Conservation (phyloP, 768 basidiomycete species). For the Naganishia kalamii region DNA sequence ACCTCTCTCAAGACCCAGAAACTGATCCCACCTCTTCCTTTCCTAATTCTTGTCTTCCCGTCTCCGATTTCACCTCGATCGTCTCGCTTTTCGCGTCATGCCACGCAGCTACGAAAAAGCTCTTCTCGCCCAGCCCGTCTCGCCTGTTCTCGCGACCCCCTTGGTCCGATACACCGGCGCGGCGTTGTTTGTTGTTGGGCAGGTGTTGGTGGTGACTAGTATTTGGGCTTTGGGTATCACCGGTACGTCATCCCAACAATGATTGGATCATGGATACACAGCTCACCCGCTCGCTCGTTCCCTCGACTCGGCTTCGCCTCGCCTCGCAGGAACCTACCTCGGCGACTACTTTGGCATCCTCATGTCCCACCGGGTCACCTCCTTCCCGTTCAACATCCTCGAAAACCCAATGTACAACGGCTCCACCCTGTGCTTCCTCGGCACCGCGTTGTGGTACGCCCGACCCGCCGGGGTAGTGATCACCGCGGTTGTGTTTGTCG, state of each 20-base stretch:
- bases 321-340: constrained; percentile 60
- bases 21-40: neutral
- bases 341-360: constrained; percentile 53
- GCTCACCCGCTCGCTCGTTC: neutral
- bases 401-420: constrained; percentile 96
- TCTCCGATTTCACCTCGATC: neutral
- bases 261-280: no score
- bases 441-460: constrained; percentile 66
- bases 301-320: neutral
- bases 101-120: constrained; percentile 64
- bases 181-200: constrained; percentile 63
- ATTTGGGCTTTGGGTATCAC: constrained; percentile 89
- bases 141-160: constrained; percentile 61
- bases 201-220: constrained; percentile 76
- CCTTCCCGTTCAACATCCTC: constrained; percentile 92
- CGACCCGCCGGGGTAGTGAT: constrained; percentile 72
- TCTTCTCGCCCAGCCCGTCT: constrained; percentile 66
- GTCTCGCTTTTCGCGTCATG: neutral
- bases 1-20: neutral
- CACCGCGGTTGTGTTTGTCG: constrained; percentile 71
- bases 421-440: constrained; percentile 81
- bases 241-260: constrained; percentile 44
- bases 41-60: no score
- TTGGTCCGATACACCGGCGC: constrained; percentile 53
- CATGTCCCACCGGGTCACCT: constrained; percentile 77